phyloP scores from a whole-genome alignment of 2,329 filamentous ascomycete species.

The Colletotrichum shisoi region DNA sequence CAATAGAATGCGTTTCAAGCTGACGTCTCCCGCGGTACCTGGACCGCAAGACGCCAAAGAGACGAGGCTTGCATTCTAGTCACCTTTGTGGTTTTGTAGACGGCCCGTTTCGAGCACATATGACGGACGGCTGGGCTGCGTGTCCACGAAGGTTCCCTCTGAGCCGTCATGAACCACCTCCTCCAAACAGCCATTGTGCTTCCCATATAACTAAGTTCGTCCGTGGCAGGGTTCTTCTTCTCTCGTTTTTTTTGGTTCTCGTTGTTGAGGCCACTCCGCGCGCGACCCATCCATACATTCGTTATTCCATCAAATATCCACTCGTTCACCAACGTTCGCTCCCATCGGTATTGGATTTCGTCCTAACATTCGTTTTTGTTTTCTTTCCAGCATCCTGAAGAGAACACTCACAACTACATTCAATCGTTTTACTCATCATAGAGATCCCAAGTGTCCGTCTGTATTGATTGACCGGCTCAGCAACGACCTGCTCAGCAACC shows the following conservation, averaged over 20 bases:
- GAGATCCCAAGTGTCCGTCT: not conserved
- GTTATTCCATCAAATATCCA: constrained; percentile 7
- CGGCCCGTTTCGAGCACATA: not conserved
- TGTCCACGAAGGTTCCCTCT: constrained; percentile 18
- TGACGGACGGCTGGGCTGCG: constrained; percentile 22
- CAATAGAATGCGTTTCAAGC: constrained; percentile 3
- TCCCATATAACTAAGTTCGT: not conserved
- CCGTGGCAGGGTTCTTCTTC: not conserved
- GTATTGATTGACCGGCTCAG: not conserved
- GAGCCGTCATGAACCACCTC: not conserved
- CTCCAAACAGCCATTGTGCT: not conserved
- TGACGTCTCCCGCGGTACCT: not conserved
- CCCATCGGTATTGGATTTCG: not conserved
- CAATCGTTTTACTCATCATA: not conserved
- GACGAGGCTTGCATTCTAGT: constrained; percentile 10
- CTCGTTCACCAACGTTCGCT: constrained; percentile 20
- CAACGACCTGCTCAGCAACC: not conserved
- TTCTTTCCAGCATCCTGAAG: too few relatives aligned
- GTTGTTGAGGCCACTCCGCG: not conserved
- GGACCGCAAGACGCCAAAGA: not conserved
- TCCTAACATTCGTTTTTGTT: not conserved
- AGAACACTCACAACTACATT: not conserved
- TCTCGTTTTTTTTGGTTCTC: constrained; percentile 2
- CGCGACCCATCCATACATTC: constrained; percentile 6
- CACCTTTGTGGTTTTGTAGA: constrained; percentile 5